Evolutionary conservation across 805 yeast genomes (phyloP).

Genomic region (Groenewaldozyma tartarivorans): DNA sequence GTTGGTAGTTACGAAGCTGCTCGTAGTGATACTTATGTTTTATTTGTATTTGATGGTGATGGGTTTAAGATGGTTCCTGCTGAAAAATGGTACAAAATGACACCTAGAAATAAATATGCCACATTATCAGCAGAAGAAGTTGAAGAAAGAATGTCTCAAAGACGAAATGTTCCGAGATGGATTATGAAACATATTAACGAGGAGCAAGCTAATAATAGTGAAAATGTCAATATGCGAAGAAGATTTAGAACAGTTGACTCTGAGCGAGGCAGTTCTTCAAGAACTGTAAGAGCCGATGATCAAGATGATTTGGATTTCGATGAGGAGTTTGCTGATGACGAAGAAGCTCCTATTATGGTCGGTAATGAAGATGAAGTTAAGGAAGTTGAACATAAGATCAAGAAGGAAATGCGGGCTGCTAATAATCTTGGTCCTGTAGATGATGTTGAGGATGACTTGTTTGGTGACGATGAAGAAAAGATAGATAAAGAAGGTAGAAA

Average conservation of each 20-base stretch:
- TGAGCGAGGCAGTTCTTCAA: conserved; percentile 28
- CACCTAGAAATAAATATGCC: conserved; percentile 87
- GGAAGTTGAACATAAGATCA: conserved; percentile 55
- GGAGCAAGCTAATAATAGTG: conserved; percentile 40
- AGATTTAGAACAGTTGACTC: conserved; percentile 39
- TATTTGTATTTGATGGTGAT: conserved; percentile 73
- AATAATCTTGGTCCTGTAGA: conserved; percentile 60
- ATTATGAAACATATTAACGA: conserved; percentile 81
- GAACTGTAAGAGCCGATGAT: conserved; percentile 28
- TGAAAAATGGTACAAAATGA: conserved; percentile 86
- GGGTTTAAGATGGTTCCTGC: conserved; percentile 94
- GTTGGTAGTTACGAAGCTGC: conserved; percentile 94
- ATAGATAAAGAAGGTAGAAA: conserved; percentile 88
- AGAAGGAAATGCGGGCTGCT: conserved; percentile 42
- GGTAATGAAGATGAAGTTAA: conserved; percentile 93
- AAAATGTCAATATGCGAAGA: conserved; percentile 35
- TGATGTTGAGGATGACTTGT: conserved; percentile 46
- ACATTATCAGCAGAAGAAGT: conserved; percentile 94
- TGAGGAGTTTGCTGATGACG: conserved; percentile 97
- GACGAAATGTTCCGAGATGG: conserved; percentile 80
- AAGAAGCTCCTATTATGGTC: conserved; percentile 95
- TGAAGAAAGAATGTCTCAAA: conserved; percentile 84
- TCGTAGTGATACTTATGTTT: conserved; percentile 74
- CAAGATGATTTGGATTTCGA: conserved; percentile 90
- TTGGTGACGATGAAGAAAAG: conserved; percentile 66